A percentile compares a stretch with the other conserved stretches of the same genome.
Evolutionary conservation across 2,329 filamentous ascomycete genomes (phyloP).

Genomic region (Botryotinia calthae): DNA sequence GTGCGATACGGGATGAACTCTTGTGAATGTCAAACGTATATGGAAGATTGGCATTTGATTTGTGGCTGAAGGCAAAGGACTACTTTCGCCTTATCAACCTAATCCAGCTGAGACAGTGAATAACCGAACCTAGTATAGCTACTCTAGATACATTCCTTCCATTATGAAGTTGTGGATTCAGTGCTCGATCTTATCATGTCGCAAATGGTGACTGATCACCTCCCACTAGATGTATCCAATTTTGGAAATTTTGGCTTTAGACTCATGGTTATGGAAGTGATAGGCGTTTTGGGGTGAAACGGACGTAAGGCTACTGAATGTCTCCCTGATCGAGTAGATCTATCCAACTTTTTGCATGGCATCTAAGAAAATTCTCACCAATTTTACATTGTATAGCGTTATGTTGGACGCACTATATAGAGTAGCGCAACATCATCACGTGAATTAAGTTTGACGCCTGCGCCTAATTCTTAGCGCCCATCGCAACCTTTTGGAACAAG

Average conservation of each 20-base stretch:
- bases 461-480: conserved; percentile 10
- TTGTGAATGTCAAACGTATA: neutral
- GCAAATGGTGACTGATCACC: neutral
- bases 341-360: neutral
- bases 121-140: neutral
- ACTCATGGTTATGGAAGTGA: neutral
- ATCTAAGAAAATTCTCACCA: neutral
- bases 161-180: neutral
- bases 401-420: neutral
- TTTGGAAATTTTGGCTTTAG: neutral
- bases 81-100: neutral
- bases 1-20: neutral
- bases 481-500: conserved; percentile 14
- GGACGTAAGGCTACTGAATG: no score
- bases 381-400: neutral
- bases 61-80: neutral
- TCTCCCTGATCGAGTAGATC: neutral
- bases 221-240: neutral
- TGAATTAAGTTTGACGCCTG: neutral
- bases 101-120: neutral
- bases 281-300: neutral
- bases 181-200: neutral
- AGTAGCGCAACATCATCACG: neutral
- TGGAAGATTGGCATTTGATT: neutral
- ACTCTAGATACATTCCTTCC: neutral